Evolutionary conservation across 441 rosid genomes (phyloP).

Genomic region (Syzygium malaccense): DNA sequence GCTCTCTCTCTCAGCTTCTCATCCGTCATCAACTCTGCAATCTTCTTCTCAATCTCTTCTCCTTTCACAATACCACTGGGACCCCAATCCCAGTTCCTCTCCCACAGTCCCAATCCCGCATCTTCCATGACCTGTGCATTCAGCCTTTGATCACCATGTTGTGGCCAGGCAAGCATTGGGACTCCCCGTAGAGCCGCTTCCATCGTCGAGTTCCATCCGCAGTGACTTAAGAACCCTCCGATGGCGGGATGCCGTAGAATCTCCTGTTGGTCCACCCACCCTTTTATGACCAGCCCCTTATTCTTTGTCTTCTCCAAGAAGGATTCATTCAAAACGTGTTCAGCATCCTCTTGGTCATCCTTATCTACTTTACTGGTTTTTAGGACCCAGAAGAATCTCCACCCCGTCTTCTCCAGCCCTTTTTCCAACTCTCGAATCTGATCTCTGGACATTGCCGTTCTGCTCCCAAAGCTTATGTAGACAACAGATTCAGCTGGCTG

Average conservation of each 20-base stretch:
- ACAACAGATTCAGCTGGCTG: constrained; percentile 19
- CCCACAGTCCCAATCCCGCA: constrained; percentile 10
- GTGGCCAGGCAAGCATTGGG: constrained; percentile 17
- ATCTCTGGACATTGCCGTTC: neutral
- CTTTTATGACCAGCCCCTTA: neutral
- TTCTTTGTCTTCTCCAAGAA: neutral
- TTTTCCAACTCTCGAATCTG: constrained; percentile 12
- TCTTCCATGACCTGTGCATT: constrained; percentile 10
- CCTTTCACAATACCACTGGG: constrained; percentile 1
- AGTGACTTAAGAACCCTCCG: constrained; percentile 8
- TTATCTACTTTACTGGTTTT: constrained; percentile 4
- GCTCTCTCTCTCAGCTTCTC: constrained; percentile 1
- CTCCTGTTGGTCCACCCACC: constrained; percentile 13
- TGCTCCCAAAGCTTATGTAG: constrained; percentile 18
- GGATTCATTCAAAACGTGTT: neutral
- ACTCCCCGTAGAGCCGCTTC: constrained; percentile 15
- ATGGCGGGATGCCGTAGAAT: constrained; percentile 8
- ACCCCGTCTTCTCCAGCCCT: constrained; percentile 11
- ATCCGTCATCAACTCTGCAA: constrained; percentile 10
- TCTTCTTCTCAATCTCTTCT: constrained; percentile 7
- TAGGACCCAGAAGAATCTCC: constrained; percentile 14
- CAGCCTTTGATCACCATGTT: constrained; percentile 16
- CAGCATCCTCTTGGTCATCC: constrained; percentile 2
- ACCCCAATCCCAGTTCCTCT: constrained; percentile 18
- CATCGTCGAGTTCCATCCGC: constrained; percentile 14